Conservation (phyloP, 2,329 filamentous ascomycete species). For the Colletotrichum lentis region DNA sequence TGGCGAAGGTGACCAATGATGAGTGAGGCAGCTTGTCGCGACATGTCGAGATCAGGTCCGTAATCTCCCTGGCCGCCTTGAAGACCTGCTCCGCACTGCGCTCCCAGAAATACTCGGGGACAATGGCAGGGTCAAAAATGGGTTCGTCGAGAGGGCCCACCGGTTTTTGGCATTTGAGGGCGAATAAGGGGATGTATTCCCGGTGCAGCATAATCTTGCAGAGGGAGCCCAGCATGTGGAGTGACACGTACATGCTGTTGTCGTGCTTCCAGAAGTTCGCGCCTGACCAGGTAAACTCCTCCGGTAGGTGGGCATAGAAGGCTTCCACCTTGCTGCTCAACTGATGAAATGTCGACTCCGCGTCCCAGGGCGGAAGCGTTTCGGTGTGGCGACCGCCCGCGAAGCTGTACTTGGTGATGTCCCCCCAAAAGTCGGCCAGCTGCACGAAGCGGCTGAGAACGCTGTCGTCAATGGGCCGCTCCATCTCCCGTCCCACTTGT, state of each 20-base stretch:
- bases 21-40: constrained; percentile 71
- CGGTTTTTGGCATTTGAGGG: constrained; percentile 61
- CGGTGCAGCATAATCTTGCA: constrained; percentile 74
- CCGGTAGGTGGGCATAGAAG: constrained; percentile 54
- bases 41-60: constrained; percentile 70
- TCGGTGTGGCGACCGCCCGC: constrained; percentile 61
- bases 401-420: constrained; percentile 65
- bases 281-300: constrained; percentile 57
- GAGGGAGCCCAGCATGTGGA: constrained; percentile 72
- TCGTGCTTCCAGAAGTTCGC: constrained; percentile 73
- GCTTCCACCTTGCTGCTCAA: constrained; percentile 60
- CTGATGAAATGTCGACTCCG: constrained; percentile 61
- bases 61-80: constrained; percentile 67
- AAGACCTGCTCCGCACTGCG: constrained; percentile 70
- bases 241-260: constrained; percentile 70
- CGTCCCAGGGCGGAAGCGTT: constrained; percentile 65
- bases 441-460: constrained; percentile 62
- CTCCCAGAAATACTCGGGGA: constrained; percentile 68
- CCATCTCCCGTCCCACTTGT: constrained; percentile 32
- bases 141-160: constrained; percentile 67
- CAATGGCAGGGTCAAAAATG: constrained; percentile 57
- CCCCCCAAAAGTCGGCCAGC: constrained; percentile 67
- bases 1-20: constrained; percentile 70
- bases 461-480: constrained; percentile 52
- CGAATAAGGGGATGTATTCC: constrained; percentile 73